Percentiles rank a stretch among this genome's conserved stretches.
phyloP scores from a whole-genome alignment of 306 rosid genomes.

The Pyrus betulifolia region DNA sequence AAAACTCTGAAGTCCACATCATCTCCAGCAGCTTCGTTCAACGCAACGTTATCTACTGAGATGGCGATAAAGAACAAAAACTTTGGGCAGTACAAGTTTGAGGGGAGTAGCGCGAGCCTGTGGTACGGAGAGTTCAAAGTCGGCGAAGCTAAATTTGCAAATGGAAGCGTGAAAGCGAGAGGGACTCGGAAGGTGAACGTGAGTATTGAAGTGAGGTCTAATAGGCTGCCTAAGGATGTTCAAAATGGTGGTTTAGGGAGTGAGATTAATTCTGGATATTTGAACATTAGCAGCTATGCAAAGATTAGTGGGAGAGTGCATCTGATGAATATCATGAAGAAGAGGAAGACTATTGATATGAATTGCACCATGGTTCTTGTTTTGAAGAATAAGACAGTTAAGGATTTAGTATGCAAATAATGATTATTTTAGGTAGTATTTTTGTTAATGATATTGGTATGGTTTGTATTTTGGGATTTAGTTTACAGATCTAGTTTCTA shows the following conservation, averaged over 20 bases:
- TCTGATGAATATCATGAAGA: constrained; percentile 30
- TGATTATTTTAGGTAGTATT: neutral
- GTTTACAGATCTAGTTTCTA: neutral
- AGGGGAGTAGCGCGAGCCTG: constrained; percentile 18
- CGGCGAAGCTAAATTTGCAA: constrained; percentile 16
- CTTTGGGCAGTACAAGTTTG: constrained; percentile 39
- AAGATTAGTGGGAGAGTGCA: constrained; percentile 36
- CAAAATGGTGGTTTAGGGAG: constrained; percentile 16
- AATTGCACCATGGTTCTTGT: constrained; percentile 41
- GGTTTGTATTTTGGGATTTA: neutral
- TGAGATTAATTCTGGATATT: constrained; percentile 24
- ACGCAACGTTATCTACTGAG: constrained; percentile 24
- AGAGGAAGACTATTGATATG: constrained; percentile 25
- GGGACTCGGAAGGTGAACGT: constrained; percentile 18
- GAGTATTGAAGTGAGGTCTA: constrained; percentile 19
- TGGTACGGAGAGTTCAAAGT: constrained; percentile 14
- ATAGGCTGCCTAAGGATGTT: neutral
- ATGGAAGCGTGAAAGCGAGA: constrained; percentile 19
- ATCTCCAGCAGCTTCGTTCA: constrained; percentile 22
- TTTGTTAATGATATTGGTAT: neutral
- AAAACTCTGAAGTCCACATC: constrained; percentile 2
- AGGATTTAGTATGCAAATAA: constrained; percentile 29
- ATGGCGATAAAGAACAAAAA: constrained; percentile 42
- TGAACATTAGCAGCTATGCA: constrained; percentile 36
- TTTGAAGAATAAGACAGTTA: constrained; percentile 29